These are phyloP conservation scores for Euphrasia confusa DNA, from an alignment of 257 asterid species.

Conservation along the genomic window DNA sequence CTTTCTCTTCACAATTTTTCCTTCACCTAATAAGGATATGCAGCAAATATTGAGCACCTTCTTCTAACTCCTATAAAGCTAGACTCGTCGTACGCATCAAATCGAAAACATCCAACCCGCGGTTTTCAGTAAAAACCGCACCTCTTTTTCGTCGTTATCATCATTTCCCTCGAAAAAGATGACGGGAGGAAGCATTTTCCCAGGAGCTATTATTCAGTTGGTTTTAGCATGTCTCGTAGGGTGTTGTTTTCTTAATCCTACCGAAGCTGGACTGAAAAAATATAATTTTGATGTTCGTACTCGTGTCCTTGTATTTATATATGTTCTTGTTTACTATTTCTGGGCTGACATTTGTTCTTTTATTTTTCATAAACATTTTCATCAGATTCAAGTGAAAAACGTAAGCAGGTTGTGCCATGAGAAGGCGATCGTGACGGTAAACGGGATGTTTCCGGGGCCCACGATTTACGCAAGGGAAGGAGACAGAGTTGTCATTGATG, in stretches of 20 bases:
- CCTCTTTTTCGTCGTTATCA: too few species aligned
- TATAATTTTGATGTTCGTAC: slow-evolving; percentile 38
- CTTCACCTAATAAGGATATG: slow-evolving; percentile 28
- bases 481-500: slow-evolving; percentile 41
- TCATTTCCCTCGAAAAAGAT: slow-evolving; percentile 13
- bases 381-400: slow-evolving; percentile 44
- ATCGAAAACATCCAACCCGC: background rate
- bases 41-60: slow-evolving; percentile 23
- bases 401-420: slow-evolving; percentile 50
- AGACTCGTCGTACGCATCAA: background rate
- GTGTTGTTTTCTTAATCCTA: slow-evolving; percentile 20
- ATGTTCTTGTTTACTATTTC: background rate
- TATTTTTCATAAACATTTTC: background rate
- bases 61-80: slow-evolving; percentile 15
- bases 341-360: background rate
- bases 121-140: too few species aligned
- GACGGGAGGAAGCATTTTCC: slow-evolving; percentile 16
- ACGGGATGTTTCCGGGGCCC: slow-evolving; percentile 59
- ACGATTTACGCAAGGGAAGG: slow-evolving; percentile 53
- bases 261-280: slow-evolving; percentile 34
- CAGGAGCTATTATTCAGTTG: background rate
- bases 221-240: slow-evolving; percentile 21
- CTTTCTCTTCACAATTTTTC: background rate
- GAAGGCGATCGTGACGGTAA: slow-evolving; percentile 47
- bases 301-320: too few species aligned